phyloP scores from a whole-genome alignment of 176 grass and related monocot species.

The Coix lacrymajobi region DNA sequence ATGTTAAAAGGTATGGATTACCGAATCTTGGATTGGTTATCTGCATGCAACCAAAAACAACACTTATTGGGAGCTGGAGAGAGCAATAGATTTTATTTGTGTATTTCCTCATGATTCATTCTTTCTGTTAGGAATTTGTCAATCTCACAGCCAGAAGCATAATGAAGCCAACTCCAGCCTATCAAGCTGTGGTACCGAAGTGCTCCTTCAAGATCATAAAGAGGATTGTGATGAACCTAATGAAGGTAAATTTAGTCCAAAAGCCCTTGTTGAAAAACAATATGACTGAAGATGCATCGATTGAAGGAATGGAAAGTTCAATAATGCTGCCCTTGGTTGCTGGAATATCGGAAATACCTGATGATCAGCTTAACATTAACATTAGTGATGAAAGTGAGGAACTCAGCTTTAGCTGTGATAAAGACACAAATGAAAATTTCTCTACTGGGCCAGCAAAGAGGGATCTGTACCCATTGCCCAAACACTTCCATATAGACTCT shows the following conservation, averaged over 20 bases:
- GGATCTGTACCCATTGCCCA: neutral
- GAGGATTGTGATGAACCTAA: neutral
- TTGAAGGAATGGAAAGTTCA: neutral
- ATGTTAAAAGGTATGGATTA: neutral
- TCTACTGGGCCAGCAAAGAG: neutral
- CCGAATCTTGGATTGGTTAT: neutral
- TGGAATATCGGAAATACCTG: neutral
- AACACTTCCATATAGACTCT: neutral
- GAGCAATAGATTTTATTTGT: neutral
- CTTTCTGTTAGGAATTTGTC: conserved; percentile 7
- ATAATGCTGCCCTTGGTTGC: neutral
- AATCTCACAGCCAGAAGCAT: neutral
- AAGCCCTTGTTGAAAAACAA: neutral
- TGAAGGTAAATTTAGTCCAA: neutral
- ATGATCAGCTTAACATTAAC: neutral
- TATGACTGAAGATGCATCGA: neutral
- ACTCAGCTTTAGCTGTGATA: neutral
- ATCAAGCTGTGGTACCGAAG: neutral
- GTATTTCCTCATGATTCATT: neutral
- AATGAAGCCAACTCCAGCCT: neutral
- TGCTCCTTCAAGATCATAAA: neutral
- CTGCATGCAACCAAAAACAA: neutral
- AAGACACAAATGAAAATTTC: neutral
- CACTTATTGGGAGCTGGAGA: neutral
- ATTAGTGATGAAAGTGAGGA: conserved; percentile 6